Conservation (phyloP, 176 grass and related monocot genomes). For the Urochloa ruziziensis region DNA sequence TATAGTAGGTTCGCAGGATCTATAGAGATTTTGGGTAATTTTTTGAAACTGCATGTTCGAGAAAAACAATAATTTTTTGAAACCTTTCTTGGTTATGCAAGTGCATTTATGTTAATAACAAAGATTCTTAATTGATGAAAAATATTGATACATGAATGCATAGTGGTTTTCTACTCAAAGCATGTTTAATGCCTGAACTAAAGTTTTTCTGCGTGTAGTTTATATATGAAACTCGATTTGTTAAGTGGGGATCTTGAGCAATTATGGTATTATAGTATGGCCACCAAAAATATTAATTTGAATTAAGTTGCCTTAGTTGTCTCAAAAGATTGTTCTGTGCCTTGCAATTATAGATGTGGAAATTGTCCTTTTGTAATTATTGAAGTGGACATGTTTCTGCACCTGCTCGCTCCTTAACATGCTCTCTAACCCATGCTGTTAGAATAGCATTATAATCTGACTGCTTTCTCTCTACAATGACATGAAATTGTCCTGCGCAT, state of each 20-base stretch:
- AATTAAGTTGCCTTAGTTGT: background rate
- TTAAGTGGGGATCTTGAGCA: too few relatives aligned
- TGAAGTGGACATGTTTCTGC: too few relatives aligned
- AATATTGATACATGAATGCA: background rate
- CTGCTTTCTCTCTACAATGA: background rate
- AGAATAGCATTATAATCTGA: background rate
- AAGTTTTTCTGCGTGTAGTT: too few relatives aligned
- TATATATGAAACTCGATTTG: background rate
- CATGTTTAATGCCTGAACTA: background rate
- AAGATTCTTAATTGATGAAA: too few relatives aligned
- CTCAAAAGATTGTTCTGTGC: background rate
- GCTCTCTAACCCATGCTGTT: background rate
- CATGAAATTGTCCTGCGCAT: too few relatives aligned
- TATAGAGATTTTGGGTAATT: background rate
- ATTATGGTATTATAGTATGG: background rate
- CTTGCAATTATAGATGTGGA: background rate
- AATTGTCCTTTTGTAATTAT: background rate
- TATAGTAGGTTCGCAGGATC: background rate
- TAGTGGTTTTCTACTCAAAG: background rate
- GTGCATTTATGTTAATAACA: too few relatives aligned
- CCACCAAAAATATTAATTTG: background rate
- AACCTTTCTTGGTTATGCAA: background rate
- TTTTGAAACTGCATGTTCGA: too few relatives aligned
- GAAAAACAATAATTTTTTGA: too few relatives aligned
- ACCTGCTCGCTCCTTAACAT: background rate